These are phyloP conservation scores for Cladosporium oxysporum DNA, from an alignment of 2,329 filamentous ascomycete genomes.

Conservation along the genomic window DNA sequence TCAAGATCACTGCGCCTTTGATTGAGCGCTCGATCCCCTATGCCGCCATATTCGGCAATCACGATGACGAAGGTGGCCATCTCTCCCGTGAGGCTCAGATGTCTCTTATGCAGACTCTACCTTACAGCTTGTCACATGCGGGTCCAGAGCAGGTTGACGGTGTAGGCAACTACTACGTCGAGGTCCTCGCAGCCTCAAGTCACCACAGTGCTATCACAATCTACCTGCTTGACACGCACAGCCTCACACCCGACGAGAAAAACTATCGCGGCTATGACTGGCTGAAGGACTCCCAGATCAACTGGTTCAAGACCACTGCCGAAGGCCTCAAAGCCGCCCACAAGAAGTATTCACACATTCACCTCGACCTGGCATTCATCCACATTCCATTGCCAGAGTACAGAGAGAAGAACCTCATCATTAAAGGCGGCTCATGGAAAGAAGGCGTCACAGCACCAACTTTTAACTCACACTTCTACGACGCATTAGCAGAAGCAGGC, in stretches of 20 bases:
- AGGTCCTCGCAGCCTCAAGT: conserved; percentile 80
- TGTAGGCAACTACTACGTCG: conserved; percentile 91
- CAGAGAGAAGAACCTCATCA: conserved; percentile 56
- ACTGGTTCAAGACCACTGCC: conserved; percentile 86
- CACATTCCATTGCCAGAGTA: conserved; percentile 97
- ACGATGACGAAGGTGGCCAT: conserved; percentile 77
- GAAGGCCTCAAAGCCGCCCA: conserved; percentile 65
- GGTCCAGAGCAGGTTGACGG: conserved; percentile 84
- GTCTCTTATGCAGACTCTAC: conserved; percentile 80
- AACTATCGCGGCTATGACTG: conserved; percentile 94
- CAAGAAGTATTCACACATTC: conserved; percentile 83
- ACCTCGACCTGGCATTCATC: conserved; percentile 95
- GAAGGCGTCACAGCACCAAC: conserved; percentile 84
- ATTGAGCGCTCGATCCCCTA: conserved; percentile 88
- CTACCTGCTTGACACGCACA: conserved; percentile 93
- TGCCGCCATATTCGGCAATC: conserved; percentile 93
- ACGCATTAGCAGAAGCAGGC: conserved; percentile 82
- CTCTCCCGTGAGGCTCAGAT: conserved; percentile 78
- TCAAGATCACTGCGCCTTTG: conserved; percentile 85
- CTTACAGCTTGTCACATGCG: conserved; percentile 82
- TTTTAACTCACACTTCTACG: conserved; percentile 90
- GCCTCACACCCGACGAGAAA: conserved; percentile 85
- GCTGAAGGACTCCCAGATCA: conserved; percentile 90
- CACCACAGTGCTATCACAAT: conserved; percentile 89
- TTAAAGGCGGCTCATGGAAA: conserved; percentile 68